phyloP scores from a whole-genome alignment of 768 basidiomycete species.

The Suillus brevipes region DNA sequence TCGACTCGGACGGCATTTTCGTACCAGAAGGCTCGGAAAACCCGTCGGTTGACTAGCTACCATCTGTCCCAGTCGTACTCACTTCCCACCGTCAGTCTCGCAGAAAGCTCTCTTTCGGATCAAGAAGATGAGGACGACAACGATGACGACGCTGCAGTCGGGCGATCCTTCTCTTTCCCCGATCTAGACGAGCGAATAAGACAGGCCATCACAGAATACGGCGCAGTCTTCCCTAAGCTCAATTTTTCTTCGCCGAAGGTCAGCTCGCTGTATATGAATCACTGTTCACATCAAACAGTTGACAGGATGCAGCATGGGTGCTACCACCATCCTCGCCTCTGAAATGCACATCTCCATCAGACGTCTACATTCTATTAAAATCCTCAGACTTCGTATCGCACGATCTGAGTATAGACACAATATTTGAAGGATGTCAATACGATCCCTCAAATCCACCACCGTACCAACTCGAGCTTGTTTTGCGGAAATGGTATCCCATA shows the following conservation, averaged over 20 bases:
- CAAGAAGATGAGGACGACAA: constrained; percentile 39
- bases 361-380: constrained; percentile 90
- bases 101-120: constrained; percentile 60
- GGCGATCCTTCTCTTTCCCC: constrained; percentile 66
- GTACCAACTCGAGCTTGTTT: constrained; percentile 79
- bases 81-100: constrained; percentile 39
- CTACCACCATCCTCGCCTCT: constrained; percentile 81
- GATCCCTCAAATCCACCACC: constrained; percentile 13
- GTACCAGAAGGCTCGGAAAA: constrained; percentile 80
- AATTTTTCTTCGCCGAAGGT: constrained; percentile 96
- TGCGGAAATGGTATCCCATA: constrained; percentile 88
- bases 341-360: constrained; percentile 83
- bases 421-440: constrained; percentile 64
- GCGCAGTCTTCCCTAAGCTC: constrained; percentile 91
- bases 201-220: constrained; percentile 62
- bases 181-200: constrained; percentile 77
- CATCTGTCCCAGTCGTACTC: constrained; percentile 35
- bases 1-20: constrained; percentile 82
- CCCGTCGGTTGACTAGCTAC: constrained; percentile 45
- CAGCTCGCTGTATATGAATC: constrained; percentile 17
- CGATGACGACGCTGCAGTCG: constrained; percentile 39
- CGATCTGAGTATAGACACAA: constrained; percentile 58
- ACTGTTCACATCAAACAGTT: background rate
- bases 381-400: constrained; percentile 89
- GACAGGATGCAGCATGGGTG: constrained; percentile 89